These are phyloP conservation scores for Hypocreales sp. DNA, from an alignment of 2,329 filamentous ascomycete species.

Conservation along the genomic window DNA sequence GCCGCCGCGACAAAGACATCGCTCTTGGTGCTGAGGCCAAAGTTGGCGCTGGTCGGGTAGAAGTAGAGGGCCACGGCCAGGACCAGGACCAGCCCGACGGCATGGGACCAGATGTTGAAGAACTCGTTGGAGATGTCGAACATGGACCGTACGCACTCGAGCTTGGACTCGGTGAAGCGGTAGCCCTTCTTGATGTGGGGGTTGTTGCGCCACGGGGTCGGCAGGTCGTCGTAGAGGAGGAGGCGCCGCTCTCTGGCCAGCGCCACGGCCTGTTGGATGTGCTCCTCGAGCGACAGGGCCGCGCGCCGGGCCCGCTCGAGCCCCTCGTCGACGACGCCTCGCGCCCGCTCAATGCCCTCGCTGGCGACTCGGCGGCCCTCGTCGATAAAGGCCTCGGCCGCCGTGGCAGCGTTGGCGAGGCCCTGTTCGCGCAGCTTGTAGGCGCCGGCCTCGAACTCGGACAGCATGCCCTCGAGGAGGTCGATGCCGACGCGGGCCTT, in stretches of 20 bases:
- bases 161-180: conserved; percentile 81
- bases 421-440: conserved; percentile 68
- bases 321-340: conserved; percentile 64
- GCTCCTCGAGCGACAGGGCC: conserved; percentile 68
- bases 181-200: conserved; percentile 86
- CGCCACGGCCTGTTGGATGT: conserved; percentile 62
- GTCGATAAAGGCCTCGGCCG: conserved; percentile 57
- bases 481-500: conserved; percentile 81
- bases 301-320: conserved; percentile 72
- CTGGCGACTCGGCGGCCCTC: conserved; percentile 70
- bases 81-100: conserved; percentile 76
- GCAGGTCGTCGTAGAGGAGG: conserved; percentile 79
- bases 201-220: conserved; percentile 85
- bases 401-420: conserved; percentile 48
- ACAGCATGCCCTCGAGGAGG: conserved; percentile 70
- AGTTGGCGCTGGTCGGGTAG: conserved; percentile 79
- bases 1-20: conserved; percentile 84
- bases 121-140: conserved; percentile 82
- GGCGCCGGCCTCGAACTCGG: conserved; percentile 71
- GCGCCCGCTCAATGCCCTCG: conserved; percentile 58
- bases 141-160: conserved; percentile 73
- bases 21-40: conserved; percentile 69
- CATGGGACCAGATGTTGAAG: conserved; percentile 97
- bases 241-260: conserved; percentile 67
- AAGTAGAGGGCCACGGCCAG: conserved; percentile 87